Percentiles rank a stretch among this genome's conserved stretches.
phyloP scores from a whole-genome alignment of 305 asterid species.

The Fraxinus paxiana region DNA sequence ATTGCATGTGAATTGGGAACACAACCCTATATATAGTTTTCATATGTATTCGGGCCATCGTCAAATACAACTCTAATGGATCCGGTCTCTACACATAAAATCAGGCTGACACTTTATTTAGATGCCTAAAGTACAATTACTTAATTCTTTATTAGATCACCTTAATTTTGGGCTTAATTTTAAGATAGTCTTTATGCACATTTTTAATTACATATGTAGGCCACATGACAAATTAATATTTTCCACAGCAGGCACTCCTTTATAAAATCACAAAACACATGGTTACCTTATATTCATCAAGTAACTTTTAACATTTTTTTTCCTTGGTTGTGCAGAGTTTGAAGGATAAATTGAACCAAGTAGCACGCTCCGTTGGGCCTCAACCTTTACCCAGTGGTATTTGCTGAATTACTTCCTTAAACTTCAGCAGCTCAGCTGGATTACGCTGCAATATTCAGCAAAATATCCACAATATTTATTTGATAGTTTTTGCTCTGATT shows the following conservation, averaged over 20 bases:
- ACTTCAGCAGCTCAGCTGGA: not conserved
- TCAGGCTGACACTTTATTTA: not conserved
- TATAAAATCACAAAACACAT: not conserved
- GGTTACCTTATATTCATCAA: slow-evolving; percentile 7
- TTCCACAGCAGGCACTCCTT: not conserved
- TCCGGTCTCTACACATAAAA: not conserved
- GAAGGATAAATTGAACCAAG: slow-evolving; percentile 75
- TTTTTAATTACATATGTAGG: not conserved
- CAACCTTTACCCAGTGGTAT: slow-evolving; percentile 54
- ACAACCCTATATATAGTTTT: not conserved
- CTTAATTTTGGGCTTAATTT: not conserved
- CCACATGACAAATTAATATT: not conserved
- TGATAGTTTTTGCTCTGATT: slow-evolving; percentile 6
- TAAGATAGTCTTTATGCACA: no score
- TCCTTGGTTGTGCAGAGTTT: slow-evolving; percentile 51
- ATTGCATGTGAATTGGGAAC: not conserved
- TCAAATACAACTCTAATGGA: not conserved
- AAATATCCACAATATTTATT: not conserved
- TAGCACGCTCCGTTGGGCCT: slow-evolving; percentile 50
- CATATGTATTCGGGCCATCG: not conserved
- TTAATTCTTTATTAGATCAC: no score
- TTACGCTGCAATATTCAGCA: not conserved
- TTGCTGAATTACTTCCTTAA: slow-evolving; percentile 19
- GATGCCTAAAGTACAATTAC: not conserved
- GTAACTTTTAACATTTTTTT: slow-evolving; percentile 10